These are phyloP conservation scores for Sporothrix luriei DNA, from an alignment of 2,329 filamentous ascomycete genomes.

Conservation along the genomic window DNA sequence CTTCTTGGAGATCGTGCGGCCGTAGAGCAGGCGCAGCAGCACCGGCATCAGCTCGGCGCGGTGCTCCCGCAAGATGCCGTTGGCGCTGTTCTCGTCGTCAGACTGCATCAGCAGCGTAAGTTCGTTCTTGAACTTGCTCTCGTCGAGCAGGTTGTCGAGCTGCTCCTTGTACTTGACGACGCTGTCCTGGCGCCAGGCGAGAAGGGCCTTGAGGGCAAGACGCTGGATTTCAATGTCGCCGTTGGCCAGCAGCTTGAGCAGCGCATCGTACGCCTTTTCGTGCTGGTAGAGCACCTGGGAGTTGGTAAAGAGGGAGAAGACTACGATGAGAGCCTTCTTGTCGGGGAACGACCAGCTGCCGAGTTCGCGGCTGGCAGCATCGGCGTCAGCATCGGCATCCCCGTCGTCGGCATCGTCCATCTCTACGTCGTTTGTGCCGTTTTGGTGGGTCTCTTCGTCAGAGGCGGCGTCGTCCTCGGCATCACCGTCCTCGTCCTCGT, in stretches of 20 bases:
- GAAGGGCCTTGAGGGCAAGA: conserved; percentile 76
- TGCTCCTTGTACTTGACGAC: conserved; percentile 82
- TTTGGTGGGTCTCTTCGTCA: conserved; percentile 41
- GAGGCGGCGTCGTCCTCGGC: conserved; percentile 42
- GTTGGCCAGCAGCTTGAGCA: conserved; percentile 77
- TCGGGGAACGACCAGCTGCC: conserved; percentile 72
- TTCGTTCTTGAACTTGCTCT: conserved; percentile 89
- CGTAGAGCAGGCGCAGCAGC: conserved; percentile 83
- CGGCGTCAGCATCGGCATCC: neutral
- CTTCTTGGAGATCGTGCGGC: conserved; percentile 80
- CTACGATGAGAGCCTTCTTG: conserved; percentile 75
- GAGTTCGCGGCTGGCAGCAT: neutral
- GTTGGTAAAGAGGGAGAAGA: conserved; percentile 86
- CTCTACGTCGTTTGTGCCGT: conserved; percentile 36
- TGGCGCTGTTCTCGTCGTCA: conserved; percentile 30
- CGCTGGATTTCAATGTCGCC: conserved; percentile 91
- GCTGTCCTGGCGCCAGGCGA: conserved; percentile 83
- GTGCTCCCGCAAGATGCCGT: conserved; percentile 73
- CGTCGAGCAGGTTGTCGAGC: conserved; percentile 82
- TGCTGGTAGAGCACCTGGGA: conserved; percentile 80
- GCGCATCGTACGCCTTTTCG: conserved; percentile 71
- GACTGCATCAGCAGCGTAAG: conserved; percentile 80
- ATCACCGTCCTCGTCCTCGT: conserved; percentile 45
- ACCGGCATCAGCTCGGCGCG: conserved; percentile 77
- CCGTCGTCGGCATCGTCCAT: conserved; percentile 48